Evolutionary conservation across 352 stramenopile genomes (phyloP).

Genomic region (Globisporangium splendens): DNA sequence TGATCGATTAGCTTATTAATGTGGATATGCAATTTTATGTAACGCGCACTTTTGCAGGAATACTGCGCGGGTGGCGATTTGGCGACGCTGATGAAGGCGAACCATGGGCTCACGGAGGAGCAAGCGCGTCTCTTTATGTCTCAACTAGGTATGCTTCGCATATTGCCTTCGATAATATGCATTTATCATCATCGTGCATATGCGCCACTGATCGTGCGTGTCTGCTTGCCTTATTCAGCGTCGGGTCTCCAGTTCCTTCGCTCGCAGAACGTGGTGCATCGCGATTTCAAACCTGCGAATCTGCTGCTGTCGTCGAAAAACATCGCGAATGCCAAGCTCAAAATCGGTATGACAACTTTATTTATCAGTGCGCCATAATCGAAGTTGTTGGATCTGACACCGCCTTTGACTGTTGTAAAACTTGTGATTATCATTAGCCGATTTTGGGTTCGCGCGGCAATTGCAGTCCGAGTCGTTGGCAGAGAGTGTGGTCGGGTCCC

Average conservation of each 20-base stretch:
- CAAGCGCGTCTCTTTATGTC: constrained; percentile 78
- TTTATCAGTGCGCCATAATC: neutral
- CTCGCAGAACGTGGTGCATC: constrained; percentile 74
- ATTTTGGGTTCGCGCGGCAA: constrained; percentile 73
- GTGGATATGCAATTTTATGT: neutral
- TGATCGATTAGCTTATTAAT: neutral
- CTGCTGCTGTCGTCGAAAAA: constrained; percentile 73
- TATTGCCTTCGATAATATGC: neutral
- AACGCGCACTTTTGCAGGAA: constrained; percentile 34
- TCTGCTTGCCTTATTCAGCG: constrained; percentile 20
- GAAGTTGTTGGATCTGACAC: neutral
- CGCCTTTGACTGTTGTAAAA: neutral
- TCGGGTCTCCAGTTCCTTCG: constrained; percentile 71
- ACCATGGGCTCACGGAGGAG: constrained; percentile 51
- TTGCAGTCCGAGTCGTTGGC: constrained; percentile 69
- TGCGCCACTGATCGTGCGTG: neutral
- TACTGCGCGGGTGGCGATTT: constrained; percentile 79
- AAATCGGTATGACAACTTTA: constrained; percentile 45
- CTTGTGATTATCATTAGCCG: constrained; percentile 27
- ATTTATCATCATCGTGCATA: neutral
- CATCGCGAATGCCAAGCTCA: constrained; percentile 56
- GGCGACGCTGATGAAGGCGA: constrained; percentile 66
- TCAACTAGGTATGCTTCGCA: constrained; percentile 46
- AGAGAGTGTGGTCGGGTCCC: constrained; percentile 77
- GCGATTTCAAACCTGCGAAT: constrained; percentile 76